phyloP scores from a whole-genome alignment of 768 basidiomycete species.

The Amanita phalloides region DNA sequence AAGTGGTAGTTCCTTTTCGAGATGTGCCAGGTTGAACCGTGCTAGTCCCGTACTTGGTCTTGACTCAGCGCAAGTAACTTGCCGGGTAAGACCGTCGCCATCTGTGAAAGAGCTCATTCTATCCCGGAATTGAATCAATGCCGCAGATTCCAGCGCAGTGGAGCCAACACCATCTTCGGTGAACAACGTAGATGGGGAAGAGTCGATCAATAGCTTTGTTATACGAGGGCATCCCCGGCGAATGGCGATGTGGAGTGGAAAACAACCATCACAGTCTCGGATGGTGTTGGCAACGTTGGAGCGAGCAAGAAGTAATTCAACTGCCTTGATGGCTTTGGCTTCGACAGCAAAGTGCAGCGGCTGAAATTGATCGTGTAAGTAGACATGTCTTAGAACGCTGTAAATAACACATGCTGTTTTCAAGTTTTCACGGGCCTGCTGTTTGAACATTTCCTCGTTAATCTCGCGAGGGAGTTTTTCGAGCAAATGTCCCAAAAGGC shows the following conservation, averaged over 20 bases:
- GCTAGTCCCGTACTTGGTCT: conserved; percentile 7
- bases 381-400: too few relatives aligned
- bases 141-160: conserved; percentile 27
- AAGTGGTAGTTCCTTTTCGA: conserved; percentile 15
- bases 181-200: conserved; percentile 24
- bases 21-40: conserved; percentile 1
- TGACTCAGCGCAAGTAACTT: neutral
- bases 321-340: conserved; percentile 14
- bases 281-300: conserved; percentile 23
- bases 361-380: conserved; percentile 17
- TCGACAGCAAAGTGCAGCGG: conserved; percentile 47
- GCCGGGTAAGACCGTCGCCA: neutral
- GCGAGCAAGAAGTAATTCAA: conserved; percentile 27
- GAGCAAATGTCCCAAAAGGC: conserved; percentile 31
- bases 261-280: conserved; percentile 39
- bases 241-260: conserved; percentile 39
- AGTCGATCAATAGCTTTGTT: conserved; percentile 25
- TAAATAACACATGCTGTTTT: neutral
- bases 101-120: neutral
- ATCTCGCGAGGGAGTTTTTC: conserved; percentile 37
- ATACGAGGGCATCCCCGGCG: conserved; percentile 22
- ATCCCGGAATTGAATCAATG: conserved; percentile 17
- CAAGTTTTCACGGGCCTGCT: conserved; percentile 16
- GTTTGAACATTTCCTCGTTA: too few relatives aligned
- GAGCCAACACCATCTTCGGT: conserved; percentile 42